Base-by-base conservation (phyloP, 2,329 filamentous ascomycete genomes). In the Botrytis aclada region DNA sequence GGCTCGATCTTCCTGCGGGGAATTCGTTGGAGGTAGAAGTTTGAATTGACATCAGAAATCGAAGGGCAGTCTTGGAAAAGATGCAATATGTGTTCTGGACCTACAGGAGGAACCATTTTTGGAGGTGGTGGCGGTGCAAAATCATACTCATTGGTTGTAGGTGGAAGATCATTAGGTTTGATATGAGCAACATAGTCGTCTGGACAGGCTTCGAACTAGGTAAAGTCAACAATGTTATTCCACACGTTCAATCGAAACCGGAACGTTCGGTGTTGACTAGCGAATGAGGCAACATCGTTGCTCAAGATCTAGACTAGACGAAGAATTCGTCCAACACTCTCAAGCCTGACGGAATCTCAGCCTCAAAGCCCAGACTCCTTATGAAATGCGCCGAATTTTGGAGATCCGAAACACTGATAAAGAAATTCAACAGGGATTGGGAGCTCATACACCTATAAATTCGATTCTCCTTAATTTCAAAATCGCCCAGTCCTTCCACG, bases 71-170 rank as follows among this genome's bases (percentile, higher is more conserved):
- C n/a, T 41, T 58, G 37, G n/a, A 43, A 69, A 7, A 69, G 51
- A 18, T 69, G 47, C 14, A 69, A 9, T 34, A 67, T 67, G 8
- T 56, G 45, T 34, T 56, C 25, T 41, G 16, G 22, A 4, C 45
- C 34, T 22, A 43, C 75, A 3, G 70, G 72, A 1, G 69, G 72
- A 45, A 58, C 62, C 58, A 66, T 73, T 60, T 73, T 74, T 6
- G 74, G 37, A 12, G 75, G 69, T 34, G 74, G 66, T 25, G 69
- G 71, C 2, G 71, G 70, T 16, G 60, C 29, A 39, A 76, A 74
- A 37, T 74, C 72, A 37, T 74, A 75, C 34, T 76, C 72, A n/a
- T 69, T 66, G 8, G 60, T 34, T 14, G 69, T 75, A 22, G 69
- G 63, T 45, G 71, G 72, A 34, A 72, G 20, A 34, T 73, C 69